These are phyloP conservation scores for Backusella liffmaniae DNA, from an alignment of 192 early-diverging fungal species.

Conservation along the genomic window DNA sequence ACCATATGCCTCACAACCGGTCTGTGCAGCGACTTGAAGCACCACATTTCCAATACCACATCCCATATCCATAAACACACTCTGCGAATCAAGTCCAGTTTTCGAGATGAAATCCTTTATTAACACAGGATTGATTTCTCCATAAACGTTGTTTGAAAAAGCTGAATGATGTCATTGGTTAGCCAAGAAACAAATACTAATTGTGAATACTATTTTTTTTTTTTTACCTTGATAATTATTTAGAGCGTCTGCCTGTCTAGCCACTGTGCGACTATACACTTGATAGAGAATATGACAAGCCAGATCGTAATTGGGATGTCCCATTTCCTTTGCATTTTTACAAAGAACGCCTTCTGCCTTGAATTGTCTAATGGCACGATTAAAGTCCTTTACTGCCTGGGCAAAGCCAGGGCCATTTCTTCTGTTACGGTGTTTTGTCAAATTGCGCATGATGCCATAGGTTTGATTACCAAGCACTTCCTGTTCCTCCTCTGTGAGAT, in stretches of 20 bases:
- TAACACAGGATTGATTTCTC: constrained; percentile 85
- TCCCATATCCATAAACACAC: constrained; percentile 91
- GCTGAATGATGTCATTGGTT: constrained; percentile 34
- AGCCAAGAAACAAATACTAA: constrained; percentile 16
- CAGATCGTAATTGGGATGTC: constrained; percentile 57
- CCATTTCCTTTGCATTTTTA: constrained; percentile 30
- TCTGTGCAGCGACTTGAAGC: constrained; percentile 90
- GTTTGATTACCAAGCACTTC: constrained; percentile 60
- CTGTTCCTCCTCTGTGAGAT: constrained; percentile 42
- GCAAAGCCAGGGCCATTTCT: constrained; percentile 65
- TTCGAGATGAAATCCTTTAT: constrained; percentile 81
- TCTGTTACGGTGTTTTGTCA: constrained; percentile 77
- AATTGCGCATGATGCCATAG: constrained; percentile 68
- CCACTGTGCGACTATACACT: constrained; percentile 84
- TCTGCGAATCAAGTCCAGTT: constrained; percentile 59
- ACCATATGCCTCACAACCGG: constrained; percentile 77
- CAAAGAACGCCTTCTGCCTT: constrained; percentile 36
- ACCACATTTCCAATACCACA: constrained; percentile 97
- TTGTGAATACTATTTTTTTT: background rate
- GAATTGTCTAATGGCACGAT: constrained; percentile 52
- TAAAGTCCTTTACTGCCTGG: constrained; percentile 70
- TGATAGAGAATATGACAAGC: constrained; percentile 87
- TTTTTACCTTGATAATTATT: constrained; percentile 66
- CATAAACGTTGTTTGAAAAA: constrained; percentile 96
- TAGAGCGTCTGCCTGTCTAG: constrained; percentile 68